phyloP scores from a whole-genome alignment of 2,329 filamentous ascomycete species.

The Claviceps paspali region DNA sequence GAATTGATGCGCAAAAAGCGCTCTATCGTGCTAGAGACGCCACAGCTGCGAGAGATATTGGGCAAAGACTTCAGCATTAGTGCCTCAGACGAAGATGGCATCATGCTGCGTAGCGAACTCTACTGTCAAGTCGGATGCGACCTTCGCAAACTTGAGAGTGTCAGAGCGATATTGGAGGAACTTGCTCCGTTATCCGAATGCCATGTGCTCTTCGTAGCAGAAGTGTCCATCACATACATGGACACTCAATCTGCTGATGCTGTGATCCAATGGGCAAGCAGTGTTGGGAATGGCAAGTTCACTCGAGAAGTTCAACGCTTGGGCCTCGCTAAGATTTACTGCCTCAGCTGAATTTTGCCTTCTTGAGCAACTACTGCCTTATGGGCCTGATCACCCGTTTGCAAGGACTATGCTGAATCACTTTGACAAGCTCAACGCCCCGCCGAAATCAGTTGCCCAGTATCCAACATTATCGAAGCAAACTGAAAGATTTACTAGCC shows the following conservation, averaged over 20 bases:
- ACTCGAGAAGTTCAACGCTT: background rate
- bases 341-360: constrained; percentile 61
- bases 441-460: constrained; percentile 55
- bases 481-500: constrained; percentile 45
- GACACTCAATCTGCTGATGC: constrained; percentile 55
- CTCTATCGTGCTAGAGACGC: constrained; percentile 47
- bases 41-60: constrained; percentile 33
- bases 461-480: constrained; percentile 58
- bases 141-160: constrained; percentile 47
- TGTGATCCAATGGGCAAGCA: constrained; percentile 65
- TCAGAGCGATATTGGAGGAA: constrained; percentile 43
- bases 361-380: constrained; percentile 72
- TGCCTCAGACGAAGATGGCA: constrained; percentile 23
- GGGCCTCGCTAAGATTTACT: constrained; percentile 2
- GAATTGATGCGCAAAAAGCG: constrained; percentile 64
- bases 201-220: constrained; percentile 65
- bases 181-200: constrained; percentile 43
- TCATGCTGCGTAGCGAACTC: constrained; percentile 49
- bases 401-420: constrained; percentile 73
- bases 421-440: constrained; percentile 66
- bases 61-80: constrained; percentile 17
- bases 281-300: constrained; percentile 48
- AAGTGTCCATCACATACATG: constrained; percentile 90
- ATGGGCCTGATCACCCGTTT: constrained; percentile 66
- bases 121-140: constrained; percentile 77